phyloP scores from a whole-genome alignment of 495 filamentous ascomycete species.

The Penicillium ucsense region DNA sequence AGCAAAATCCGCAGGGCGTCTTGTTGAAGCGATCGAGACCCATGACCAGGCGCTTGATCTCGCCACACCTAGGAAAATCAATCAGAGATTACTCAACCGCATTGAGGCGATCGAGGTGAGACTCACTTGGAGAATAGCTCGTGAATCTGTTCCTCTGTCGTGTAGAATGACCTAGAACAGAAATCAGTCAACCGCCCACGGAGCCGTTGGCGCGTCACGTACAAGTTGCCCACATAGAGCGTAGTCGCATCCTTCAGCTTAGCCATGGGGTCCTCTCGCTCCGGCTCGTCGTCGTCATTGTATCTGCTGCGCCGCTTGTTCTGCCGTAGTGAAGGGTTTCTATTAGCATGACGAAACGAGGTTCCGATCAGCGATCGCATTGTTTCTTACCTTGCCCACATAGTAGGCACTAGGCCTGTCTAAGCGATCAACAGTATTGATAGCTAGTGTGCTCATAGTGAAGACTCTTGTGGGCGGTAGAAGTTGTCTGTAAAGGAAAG shows the following conservation, averaged over 20 bases:
- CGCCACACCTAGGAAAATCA: constrained; percentile 57
- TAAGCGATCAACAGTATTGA: constrained; percentile 71
- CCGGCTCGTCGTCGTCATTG: constrained; percentile 41
- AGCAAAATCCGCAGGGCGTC: constrained; percentile 97
- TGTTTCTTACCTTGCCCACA: constrained; percentile 52
- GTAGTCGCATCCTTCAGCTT: constrained; percentile 81
- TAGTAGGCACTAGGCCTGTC: constrained; percentile 89
- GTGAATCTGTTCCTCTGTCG: constrained; percentile 97
- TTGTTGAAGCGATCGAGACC: constrained; percentile 93
- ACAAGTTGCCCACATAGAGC: constrained; percentile 97
- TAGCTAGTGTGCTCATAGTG: constrained; percentile 13
- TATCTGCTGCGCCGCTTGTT: constrained; percentile 61
- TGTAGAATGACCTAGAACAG: constrained; percentile 83
- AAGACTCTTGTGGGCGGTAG: background rate
- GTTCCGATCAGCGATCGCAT: background rate
- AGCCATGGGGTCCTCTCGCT: constrained; percentile 50
- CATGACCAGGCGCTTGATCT: constrained; percentile 98
- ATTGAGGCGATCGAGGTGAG: background rate
- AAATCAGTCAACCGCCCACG: constrained; percentile 18
- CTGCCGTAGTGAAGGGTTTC: constrained; percentile 25
- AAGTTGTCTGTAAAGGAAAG: no score
- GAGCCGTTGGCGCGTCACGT: constrained; percentile 21
- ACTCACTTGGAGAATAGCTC: constrained; percentile 83
- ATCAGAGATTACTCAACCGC: background rate
- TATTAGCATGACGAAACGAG: background rate